These are phyloP conservation scores for Wickerhamomyces bovis DNA, from an alignment of 805 yeast genomes.

Conservation along the genomic window DNA sequence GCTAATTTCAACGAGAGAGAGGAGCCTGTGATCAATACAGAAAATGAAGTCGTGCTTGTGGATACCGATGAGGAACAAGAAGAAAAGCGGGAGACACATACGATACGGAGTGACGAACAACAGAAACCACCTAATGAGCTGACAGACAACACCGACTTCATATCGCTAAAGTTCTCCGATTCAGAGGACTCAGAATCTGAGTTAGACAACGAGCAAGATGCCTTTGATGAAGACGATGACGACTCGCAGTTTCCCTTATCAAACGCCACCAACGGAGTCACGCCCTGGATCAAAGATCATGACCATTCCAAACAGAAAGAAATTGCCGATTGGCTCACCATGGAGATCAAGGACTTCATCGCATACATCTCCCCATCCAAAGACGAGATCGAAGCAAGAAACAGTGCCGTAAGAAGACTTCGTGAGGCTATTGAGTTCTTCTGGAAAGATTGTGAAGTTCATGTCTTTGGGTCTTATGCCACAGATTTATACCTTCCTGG, in stretches of 20 bases:
- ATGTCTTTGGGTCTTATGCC: slow-evolving; percentile 91
- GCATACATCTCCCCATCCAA: slow-evolving; percentile 80
- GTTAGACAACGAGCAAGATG: slow-evolving; percentile 20
- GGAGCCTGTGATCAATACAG: no score
- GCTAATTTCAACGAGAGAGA: background rate
- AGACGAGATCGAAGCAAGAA: slow-evolving; percentile 63
- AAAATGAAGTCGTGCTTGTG: slow-evolving; percentile 4
- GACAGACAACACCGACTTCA: slow-evolving; percentile 35
- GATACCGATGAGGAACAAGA: slow-evolving; percentile 5
- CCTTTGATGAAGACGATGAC: slow-evolving; percentile 24
- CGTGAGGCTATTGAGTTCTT: slow-evolving; percentile 43
- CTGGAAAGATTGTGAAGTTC: slow-evolving; percentile 77
- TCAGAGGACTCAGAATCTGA: slow-evolving; percentile 22
- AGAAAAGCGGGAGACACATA: slow-evolving; percentile 2
- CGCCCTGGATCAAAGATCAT: slow-evolving; percentile 74
- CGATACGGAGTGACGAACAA: background rate
- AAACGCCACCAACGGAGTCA: slow-evolving; percentile 23
- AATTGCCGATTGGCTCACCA: slow-evolving; percentile 79
- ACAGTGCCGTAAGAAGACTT: slow-evolving; percentile 54
- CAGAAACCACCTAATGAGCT: slow-evolving; percentile 22
- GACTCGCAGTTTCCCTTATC: slow-evolving; percentile 9
- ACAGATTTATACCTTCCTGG: slow-evolving; percentile 92
- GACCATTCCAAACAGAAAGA: slow-evolving; percentile 75
- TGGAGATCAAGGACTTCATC: slow-evolving; percentile 80
- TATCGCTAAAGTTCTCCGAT: slow-evolving; percentile 32